A percentile compares a stretch with the other conserved stretches of the same genome.
Evolutionary conservation across 352 stramenopile species (phyloP).

Genomic region (Pythium sukuiense): DNA sequence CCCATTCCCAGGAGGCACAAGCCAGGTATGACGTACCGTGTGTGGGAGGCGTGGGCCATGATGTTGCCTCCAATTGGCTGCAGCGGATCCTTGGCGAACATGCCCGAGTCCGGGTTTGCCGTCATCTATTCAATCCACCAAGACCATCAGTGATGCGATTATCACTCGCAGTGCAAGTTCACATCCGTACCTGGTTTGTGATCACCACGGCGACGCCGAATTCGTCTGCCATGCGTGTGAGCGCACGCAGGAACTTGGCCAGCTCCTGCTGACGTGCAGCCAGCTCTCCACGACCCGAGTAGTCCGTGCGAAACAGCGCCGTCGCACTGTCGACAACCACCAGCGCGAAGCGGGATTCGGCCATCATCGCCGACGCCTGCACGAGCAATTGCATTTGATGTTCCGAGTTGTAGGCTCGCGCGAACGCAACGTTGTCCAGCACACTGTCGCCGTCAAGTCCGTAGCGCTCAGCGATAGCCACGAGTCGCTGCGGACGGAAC

Average conservation of each 20-base stretch:
- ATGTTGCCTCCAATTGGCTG: conserved; percentile 92
- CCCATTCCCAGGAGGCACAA: background rate
- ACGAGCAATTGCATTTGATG: conserved; percentile 98
- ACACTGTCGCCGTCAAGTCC: conserved; percentile 95
- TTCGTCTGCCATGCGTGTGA: conserved; percentile 97
- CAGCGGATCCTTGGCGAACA: conserved; percentile 90
- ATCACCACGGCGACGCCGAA: conserved; percentile 97
- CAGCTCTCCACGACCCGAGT: conserved; percentile 97
- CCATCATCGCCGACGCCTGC: conserved; percentile 98
- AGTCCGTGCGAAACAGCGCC: conserved; percentile 98
- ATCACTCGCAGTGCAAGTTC: too few relatives aligned
- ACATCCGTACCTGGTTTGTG: conserved; percentile 71
- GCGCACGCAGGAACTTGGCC: conserved; percentile 94
- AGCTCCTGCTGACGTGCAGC: conserved; percentile 92
- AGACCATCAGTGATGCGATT: background rate
- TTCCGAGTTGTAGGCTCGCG: conserved; percentile 99
- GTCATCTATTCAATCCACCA: conserved; percentile 63
- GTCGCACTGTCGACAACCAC: conserved; percentile 98
- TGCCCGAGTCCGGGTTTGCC: conserved; percentile 85
- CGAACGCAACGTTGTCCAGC: conserved; percentile 99
- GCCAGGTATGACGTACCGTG: conserved; percentile 37
- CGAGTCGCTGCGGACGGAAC: conserved; percentile 96
- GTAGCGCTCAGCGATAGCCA: conserved; percentile 98
- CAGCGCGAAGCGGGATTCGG: conserved; percentile 94
- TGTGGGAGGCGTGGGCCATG: conserved; percentile 85